Evolutionary conservation across 2,329 filamentous ascomycete genomes (phyloP).

Genomic region (Monosporascus sp.): DNA sequence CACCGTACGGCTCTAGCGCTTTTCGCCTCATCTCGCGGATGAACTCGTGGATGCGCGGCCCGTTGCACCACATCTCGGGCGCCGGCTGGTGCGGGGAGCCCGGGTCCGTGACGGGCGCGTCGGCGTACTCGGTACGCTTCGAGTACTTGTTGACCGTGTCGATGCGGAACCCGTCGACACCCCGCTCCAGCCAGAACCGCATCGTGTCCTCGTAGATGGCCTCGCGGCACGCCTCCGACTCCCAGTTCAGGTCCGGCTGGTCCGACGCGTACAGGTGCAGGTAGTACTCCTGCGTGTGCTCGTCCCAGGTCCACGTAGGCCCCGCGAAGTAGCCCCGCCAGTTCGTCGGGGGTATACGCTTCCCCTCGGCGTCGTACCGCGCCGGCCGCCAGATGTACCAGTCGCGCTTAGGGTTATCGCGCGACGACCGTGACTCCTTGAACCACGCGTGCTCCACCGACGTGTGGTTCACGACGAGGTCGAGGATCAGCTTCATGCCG

Average conservation of each 20-base stretch:
- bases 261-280: conserved; percentile 59
- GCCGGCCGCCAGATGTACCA: conserved; percentile 63
- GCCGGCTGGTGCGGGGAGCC: conserved; percentile 35
- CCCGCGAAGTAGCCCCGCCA: conserved; percentile 43
- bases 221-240: conserved; percentile 57
- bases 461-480: conserved; percentile 71
- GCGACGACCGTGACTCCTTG: conserved; percentile 45
- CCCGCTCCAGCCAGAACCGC: conserved; percentile 68
- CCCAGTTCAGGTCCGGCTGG: conserved; percentile 77
- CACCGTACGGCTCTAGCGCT: conserved; percentile 48
- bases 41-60: conserved; percentile 58
- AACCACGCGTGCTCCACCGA: conserved; percentile 52
- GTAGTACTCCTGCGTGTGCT: conserved; percentile 46
- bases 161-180: conserved; percentile 60
- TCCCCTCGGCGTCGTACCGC: conserved; percentile 46
- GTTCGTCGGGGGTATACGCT: conserved; percentile 54
- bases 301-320: conserved; percentile 49
- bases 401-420: conserved; percentile 47
- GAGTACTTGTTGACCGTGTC: conserved; percentile 65
- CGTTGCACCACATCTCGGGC: conserved; percentile 50
- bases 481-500: conserved; percentile 63
- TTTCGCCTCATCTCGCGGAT: conserved; percentile 51
- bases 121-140: conserved; percentile 52
- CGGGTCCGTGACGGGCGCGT: conserved; percentile 41
- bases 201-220: conserved; percentile 63